phyloP scores from a whole-genome alignment of 1,284 basidiomycete genomes.

The Neonothopanus nambi region DNA sequence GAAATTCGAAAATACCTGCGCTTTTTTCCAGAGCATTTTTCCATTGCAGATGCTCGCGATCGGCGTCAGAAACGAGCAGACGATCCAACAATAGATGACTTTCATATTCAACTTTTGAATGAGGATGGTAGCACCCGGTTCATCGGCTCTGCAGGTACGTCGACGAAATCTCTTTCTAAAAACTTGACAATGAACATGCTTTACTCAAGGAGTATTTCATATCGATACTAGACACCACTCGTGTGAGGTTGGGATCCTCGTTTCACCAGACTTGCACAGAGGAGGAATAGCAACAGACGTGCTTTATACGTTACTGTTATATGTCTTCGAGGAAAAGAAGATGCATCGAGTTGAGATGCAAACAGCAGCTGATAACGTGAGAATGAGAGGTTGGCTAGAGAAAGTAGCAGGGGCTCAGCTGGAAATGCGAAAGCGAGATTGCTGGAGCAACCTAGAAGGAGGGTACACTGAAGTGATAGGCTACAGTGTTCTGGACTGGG shows the following conservation, averaged over 20 bases:
- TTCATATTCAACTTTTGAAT: slow-evolving; percentile 18
- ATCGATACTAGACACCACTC: slow-evolving; percentile 14
- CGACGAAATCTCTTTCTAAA: background rate
- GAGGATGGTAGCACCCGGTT: slow-evolving; percentile 22
- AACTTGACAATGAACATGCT: background rate
- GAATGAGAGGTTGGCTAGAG: slow-evolving; percentile 18
- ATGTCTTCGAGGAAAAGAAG: slow-evolving; percentile 10
- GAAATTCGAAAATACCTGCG: slow-evolving; percentile 37
- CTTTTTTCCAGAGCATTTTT: slow-evolving; percentile 36
- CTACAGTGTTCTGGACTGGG: slow-evolving; percentile 16
- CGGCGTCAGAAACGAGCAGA: slow-evolving; percentile 36
- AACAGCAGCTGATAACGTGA: slow-evolving; percentile 13
- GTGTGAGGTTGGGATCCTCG: slow-evolving; percentile 13
- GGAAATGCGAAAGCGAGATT: slow-evolving; percentile 11
- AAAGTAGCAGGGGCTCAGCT: slow-evolving; percentile 14
- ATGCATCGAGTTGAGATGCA: slow-evolving; percentile 13
- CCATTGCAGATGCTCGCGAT: slow-evolving; percentile 34
- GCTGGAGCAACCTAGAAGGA: slow-evolving; percentile 12
- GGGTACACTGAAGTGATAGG: slow-evolving; percentile 16
- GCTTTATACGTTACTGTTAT: slow-evolving; percentile 14
- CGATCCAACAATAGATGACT: slow-evolving; percentile 34
- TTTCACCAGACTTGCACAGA: slow-evolving; percentile 10
- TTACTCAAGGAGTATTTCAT: slow-evolving; percentile 15
- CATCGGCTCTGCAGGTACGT: background rate
- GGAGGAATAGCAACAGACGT: slow-evolving; percentile 13